Conservation (phyloP, 169 alveolate species). For the Eimeria brunetti region DNA sequence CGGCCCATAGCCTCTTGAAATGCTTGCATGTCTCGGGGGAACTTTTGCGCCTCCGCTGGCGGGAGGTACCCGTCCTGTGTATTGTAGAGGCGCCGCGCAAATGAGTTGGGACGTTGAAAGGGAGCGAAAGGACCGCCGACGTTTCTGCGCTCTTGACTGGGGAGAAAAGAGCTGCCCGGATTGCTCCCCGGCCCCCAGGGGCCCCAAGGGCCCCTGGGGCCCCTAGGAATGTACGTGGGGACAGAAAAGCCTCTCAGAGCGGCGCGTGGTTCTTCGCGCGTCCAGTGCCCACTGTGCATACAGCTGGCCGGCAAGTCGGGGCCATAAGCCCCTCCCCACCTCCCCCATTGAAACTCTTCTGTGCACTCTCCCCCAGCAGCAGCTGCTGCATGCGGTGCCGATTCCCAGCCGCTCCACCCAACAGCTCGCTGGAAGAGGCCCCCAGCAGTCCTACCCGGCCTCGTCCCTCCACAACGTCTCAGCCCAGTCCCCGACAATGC, state of each 20-base stretch:
- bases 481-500: neutral
- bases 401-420: neutral
- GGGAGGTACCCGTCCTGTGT: slow-evolving; percentile 4
- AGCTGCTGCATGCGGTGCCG: neutral
- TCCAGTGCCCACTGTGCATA: slow-evolving; percentile 19
- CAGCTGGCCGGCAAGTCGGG: slow-evolving; percentile 5
- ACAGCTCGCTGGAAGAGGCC: neutral
- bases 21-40: slow-evolving; percentile 28
- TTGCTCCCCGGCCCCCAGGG: neutral
- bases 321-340: neutral
- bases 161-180: neutral
- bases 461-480: neutral
- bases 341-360: neutral
- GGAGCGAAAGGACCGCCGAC: neutral
- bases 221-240: neutral
- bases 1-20: slow-evolving; percentile 49
- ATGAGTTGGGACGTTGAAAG: neutral
- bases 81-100: neutral
- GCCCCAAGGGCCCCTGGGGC: neutral
- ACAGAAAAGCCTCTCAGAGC: neutral
- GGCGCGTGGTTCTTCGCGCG: neutral
- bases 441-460: neutral
- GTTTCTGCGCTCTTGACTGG: neutral
- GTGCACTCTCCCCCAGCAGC: neutral
- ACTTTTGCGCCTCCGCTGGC: neutral